A percentile compares a stretch with the other conserved stretches of the same genome.
Evolutionary conservation across 495 filamentous ascomycete species (phyloP).

Genomic region (Penicillium antarcticum): DNA sequence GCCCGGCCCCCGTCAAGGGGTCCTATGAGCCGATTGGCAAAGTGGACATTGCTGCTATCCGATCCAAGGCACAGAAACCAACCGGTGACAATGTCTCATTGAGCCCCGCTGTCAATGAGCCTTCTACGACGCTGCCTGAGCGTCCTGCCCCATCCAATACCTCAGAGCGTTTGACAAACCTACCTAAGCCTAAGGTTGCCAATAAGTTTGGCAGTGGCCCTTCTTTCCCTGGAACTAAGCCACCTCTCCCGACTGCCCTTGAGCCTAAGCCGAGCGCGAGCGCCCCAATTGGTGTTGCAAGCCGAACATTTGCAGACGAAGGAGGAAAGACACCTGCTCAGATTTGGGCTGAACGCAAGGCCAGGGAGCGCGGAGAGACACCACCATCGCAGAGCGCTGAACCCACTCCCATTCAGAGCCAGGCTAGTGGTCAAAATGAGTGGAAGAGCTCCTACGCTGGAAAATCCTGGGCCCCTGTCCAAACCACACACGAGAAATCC

Average conservation of each 20-base stretch:
- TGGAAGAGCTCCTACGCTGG: constrained; percentile 91
- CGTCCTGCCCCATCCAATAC: constrained; percentile 62
- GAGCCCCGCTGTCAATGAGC: constrained; percentile 35
- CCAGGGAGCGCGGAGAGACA: constrained; percentile 62
- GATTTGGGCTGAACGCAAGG: constrained; percentile 96
- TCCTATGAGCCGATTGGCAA: constrained; percentile 91
- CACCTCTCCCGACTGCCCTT: constrained; percentile 69
- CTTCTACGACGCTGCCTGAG: constrained; percentile 59
- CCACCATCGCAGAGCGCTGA: constrained; percentile 31
- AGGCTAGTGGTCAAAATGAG: constrained; percentile 66
- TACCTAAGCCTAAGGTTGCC: constrained; percentile 92
- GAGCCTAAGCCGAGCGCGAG: constrained; percentile 48
- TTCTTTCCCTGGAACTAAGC: constrained; percentile 79
- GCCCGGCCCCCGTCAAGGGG: constrained; percentile 81
- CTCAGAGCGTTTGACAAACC: constrained; percentile 75
- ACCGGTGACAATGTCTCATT: constrained; percentile 38
- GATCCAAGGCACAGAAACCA: constrained; percentile 71
- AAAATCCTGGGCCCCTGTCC: constrained; percentile 83
- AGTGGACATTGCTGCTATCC: constrained; percentile 91
- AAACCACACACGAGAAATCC: constrained; percentile 65
- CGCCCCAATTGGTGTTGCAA: constrained; percentile 70
- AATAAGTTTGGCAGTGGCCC: constrained; percentile 76
- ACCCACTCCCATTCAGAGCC: constrained; percentile 53
- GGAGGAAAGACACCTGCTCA: constrained; percentile 96
- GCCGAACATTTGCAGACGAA: constrained; percentile 88